These are phyloP conservation scores for Climacium dendroides DNA, from an alignment of 225 moss, liverwort and hornwort genomes.

Conservation along the genomic window DNA sequence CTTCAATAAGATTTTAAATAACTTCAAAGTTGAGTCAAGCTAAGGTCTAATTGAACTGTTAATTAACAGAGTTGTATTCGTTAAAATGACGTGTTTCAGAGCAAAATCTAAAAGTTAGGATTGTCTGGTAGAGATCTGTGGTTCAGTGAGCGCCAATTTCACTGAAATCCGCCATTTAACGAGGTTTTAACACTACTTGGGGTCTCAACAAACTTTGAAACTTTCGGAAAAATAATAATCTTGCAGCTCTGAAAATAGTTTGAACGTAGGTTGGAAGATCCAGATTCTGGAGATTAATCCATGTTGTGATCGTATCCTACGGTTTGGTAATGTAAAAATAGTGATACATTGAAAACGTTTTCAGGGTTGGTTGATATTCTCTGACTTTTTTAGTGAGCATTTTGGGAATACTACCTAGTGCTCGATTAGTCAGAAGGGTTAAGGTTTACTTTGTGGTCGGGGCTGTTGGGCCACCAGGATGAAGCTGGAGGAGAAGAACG, in stretches of 20 bases:
- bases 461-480: background rate
- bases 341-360: background rate
- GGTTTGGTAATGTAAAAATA: background rate
- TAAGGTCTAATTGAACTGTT: background rate
- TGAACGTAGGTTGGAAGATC: background rate
- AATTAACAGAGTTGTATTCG: background rate
- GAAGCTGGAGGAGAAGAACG: slow-evolving; percentile 4
- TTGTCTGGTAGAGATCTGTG: background rate
- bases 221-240: background rate
- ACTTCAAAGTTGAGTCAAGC: background rate
- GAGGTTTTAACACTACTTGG: background rate
- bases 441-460: background rate
- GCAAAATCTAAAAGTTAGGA: background rate
- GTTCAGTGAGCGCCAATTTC: background rate
- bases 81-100: background rate
- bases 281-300: background rate
- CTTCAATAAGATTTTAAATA: background rate
- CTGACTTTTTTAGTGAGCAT: background rate
- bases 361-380: background rate
- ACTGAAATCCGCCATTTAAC: background rate
- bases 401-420: background rate
- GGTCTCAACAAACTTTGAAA: background rate
- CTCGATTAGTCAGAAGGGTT: background rate
- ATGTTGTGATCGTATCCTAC: background rate
- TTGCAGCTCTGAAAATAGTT: background rate